A percentile compares a stretch with the other conserved stretches of the same genome.
Evolutionary conservation across 2,329 filamentous ascomycete genomes (phyloP).

Genomic region (Colletotrichum sansevieriae): DNA sequence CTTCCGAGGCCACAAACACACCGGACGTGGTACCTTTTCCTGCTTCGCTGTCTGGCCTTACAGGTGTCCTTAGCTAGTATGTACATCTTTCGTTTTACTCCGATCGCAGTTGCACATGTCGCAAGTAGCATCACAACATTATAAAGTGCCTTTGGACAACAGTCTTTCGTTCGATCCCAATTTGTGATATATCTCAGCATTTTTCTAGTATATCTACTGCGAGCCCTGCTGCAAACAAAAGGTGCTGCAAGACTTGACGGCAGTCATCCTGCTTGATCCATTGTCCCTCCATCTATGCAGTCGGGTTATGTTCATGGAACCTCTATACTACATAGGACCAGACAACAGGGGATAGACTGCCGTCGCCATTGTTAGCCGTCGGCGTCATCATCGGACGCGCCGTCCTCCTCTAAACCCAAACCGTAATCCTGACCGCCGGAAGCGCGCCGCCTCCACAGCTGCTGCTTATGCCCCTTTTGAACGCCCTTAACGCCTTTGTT

Average conservation of each 20-base stretch:
- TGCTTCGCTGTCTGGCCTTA: neutral
- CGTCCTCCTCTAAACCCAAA: slow-evolving; percentile 57
- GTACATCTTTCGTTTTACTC: slow-evolving; percentile 33
- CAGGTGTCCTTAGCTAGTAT: slow-evolving; percentile 29
- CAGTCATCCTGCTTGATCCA: slow-evolving; percentile 74
- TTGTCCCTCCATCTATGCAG: slow-evolving; percentile 68
- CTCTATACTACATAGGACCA: slow-evolving; percentile 63
- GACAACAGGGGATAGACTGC: slow-evolving; percentile 76
- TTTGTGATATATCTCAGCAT: slow-evolving; percentile 13
- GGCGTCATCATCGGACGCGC: slow-evolving; percentile 70
- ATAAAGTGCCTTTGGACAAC: slow-evolving; percentile 19
- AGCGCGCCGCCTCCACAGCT: slow-evolving; percentile 46
- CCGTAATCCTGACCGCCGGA: slow-evolving; percentile 48
- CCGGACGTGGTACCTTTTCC: neutral
- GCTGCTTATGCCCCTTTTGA: slow-evolving; percentile 57
- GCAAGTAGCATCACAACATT: slow-evolving; percentile 6
- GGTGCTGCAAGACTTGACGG: slow-evolving; percentile 58
- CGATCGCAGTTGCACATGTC: slow-evolving; percentile 16
- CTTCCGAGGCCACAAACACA: neutral
- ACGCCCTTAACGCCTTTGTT: slow-evolving; percentile 65
- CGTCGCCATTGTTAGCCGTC: slow-evolving; percentile 69
- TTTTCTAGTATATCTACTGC: slow-evolving; percentile 43
- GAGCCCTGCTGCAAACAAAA: slow-evolving; percentile 50
- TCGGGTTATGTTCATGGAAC: slow-evolving; percentile 18
- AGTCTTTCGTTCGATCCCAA: slow-evolving; percentile 18